These are phyloP conservation scores for Sclerotinia glacialis DNA, from an alignment of 2,329 filamentous ascomycete species.

Conservation along the genomic window DNA sequence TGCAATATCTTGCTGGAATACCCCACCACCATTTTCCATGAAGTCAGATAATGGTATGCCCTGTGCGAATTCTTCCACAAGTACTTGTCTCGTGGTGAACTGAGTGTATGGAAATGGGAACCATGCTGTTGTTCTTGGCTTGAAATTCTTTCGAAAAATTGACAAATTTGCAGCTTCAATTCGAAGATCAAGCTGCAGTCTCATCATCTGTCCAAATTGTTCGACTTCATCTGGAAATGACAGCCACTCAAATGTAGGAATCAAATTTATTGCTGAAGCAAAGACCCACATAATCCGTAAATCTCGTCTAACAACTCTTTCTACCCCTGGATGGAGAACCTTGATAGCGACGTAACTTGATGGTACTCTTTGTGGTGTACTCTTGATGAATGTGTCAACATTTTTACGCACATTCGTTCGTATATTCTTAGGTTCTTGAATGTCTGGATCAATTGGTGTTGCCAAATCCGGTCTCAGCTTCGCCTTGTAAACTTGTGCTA, in stretches of 20 bases:
- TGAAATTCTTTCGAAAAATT: slow-evolving; percentile 87
- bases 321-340: slow-evolving; percentile 88
- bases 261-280: slow-evolving; percentile 74
- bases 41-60: slow-evolving; percentile 91
- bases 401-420: slow-evolving; percentile 72
- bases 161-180: slow-evolving; percentile 91
- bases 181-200: slow-evolving; percentile 88
- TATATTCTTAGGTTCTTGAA: slow-evolving; percentile 55
- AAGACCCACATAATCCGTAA: slow-evolving; percentile 93
- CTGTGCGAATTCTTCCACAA: slow-evolving; percentile 94
- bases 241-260: slow-evolving; percentile 96
- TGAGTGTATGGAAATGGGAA: slow-evolving; percentile 93
- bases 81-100: slow-evolving; percentile 85
- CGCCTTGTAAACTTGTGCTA: slow-evolving; percentile 96
- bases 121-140: slow-evolving; percentile 84
- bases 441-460: slow-evolving; percentile 56
- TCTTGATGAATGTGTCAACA: slow-evolving; percentile 83
- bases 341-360: slow-evolving; percentile 95
- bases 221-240: slow-evolving; percentile 90
- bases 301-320: slow-evolving; percentile 85
- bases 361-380: slow-evolving; percentile 77
- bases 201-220: slow-evolving; percentile 99
- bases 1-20: slow-evolving; percentile 91
- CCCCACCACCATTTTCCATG: slow-evolving; percentile 83
- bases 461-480: slow-evolving; percentile 80